phyloP scores from a whole-genome alignment of 495 filamentous ascomycete genomes.

The Penicillium psychrofluorescens region DNA sequence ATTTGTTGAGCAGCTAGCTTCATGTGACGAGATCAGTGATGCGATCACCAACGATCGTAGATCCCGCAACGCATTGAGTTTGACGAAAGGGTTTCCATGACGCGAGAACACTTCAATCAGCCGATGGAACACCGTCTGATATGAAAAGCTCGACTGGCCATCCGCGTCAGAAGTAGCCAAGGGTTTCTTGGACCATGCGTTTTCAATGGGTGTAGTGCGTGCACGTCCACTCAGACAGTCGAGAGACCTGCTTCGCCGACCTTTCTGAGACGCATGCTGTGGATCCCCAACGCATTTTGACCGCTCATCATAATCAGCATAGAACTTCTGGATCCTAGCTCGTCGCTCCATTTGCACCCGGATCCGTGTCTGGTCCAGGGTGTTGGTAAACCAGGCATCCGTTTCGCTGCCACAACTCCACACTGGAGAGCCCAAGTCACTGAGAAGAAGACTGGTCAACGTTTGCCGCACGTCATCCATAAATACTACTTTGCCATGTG shows the following conservation, averaged over 20 bases:
- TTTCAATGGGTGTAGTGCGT: not conserved
- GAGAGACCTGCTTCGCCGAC: conserved; percentile 31
- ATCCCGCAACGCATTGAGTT: conserved; percentile 77
- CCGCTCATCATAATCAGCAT: conserved; percentile 32
- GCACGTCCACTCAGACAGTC: conserved; percentile 3
- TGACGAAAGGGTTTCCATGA: conserved; percentile 80
- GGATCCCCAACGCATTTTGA: conserved; percentile 10
- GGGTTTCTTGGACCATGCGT: not conserved
- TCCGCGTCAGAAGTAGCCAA: conserved; percentile 1
- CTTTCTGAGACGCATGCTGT: conserved; percentile 14
- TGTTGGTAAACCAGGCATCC: conserved; percentile 78
- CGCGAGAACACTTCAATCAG: conserved; percentile 82
- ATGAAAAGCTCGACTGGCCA: conserved; percentile 49
- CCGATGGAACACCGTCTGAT: conserved; percentile 66
- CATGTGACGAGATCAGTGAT: conserved; percentile 52
- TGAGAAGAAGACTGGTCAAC: conserved; percentile 76
- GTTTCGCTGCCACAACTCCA: conserved; percentile 86
- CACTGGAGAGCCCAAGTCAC: conserved; percentile 79
- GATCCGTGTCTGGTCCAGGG: conserved; percentile 68
- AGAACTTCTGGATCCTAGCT: conserved; percentile 43
- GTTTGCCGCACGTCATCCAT: conserved; percentile 69
- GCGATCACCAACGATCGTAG: conserved; percentile 75
- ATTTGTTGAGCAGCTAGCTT: conserved; percentile 21
- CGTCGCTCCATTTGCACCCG: conserved; percentile 62
- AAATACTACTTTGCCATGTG: conserved; percentile 56